A percentile compares a stretch with the other conserved stretches of the same genome.
Conservation (phyloP, 345 rosid genomes). For the Eucalyptus pauciflora region DNA sequence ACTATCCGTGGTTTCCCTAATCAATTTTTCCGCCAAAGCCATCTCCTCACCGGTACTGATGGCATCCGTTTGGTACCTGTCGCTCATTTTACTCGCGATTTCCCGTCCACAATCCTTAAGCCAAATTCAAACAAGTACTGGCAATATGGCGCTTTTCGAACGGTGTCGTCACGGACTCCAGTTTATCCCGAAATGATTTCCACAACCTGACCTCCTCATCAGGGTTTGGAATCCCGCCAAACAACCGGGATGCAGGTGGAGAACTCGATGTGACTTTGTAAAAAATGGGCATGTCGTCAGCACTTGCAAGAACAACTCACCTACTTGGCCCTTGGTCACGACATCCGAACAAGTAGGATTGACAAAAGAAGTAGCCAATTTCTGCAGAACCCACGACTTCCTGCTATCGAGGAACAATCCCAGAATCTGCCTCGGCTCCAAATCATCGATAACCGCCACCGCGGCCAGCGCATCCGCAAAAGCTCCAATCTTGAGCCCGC, state of each 20-base stretch:
- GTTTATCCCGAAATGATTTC: conserved; percentile 65
- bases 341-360: conserved; percentile 19
- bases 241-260: conserved; percentile 87
- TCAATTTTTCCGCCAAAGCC: conserved; percentile 62
- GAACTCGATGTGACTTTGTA: conserved; percentile 71
- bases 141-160: conserved; percentile 46
- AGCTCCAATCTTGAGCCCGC: conserved; percentile 17
- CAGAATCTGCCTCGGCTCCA: conserved; percentile 60
- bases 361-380: conserved; percentile 33
- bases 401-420: conserved; percentile 66
- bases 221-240: conserved; percentile 88
- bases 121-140: conserved; percentile 60
- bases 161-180: conserved; percentile 43
- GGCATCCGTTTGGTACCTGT: conserved; percentile 43
- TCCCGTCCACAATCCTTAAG: conserved; percentile 54
- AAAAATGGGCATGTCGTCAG: conserved; percentile 81
- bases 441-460: conserved; percentile 70
- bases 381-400: conserved; percentile 69
- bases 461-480: conserved; percentile 85
- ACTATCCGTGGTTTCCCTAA: conserved; percentile 68
- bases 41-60: conserved; percentile 62
- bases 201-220: conserved; percentile 87
- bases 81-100: conserved; percentile 47
- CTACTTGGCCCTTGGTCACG: conserved; percentile 64
- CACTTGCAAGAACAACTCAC: conserved; percentile 79